Base-by-base conservation (phyloP, 345 rosid species). In the Draba incana region DNA sequence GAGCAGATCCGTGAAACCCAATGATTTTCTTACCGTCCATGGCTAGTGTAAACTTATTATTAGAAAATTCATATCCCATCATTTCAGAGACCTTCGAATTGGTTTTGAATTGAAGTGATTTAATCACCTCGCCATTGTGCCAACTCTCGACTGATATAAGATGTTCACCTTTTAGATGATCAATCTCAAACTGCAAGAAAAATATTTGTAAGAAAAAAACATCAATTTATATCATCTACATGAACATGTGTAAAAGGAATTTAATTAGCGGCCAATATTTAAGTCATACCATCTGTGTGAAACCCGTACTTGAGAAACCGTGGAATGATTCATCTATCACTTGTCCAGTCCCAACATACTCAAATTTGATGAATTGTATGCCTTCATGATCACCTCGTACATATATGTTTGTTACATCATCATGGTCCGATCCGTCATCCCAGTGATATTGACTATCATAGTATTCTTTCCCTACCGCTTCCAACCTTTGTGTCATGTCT, bases 361-460 rank as follows among this genome's bases (percentile, higher is more conserved):
- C 62, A 11, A 52, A 6, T 11, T 42, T 15, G 16, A 66, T 20
- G 20, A 13, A 53, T 1, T 42, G 28, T 25, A 53, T 54, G 33
- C 68, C 57, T 15, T 23, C 28, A 8, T 0, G 7, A 15, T 2
- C 13, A 39, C 50, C 42, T 20, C 30, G 14, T 3, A 66, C 52
- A 54, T 53, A 53, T 41, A 65, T 53, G 35, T 52, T 42, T 28
- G 60, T 53, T 4, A 66, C 61, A 14, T 8, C 52, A 9, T 42
- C 52, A 44, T 53, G 52, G 10, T 44, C 66, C 0, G 52, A 28
- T 8, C 66, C 66, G 15, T 62, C 54, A 62, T 62, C 66, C 61
- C 60, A 50, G 8, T 2, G 2, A 8, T 35, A 8, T 35, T 35
- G 10, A 10, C 3, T 35, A 0, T 35, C 39, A 1, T 1, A 0